Base-by-base conservation (phyloP, 441 rosid genomes). In the Manihot esculenta region DNA sequence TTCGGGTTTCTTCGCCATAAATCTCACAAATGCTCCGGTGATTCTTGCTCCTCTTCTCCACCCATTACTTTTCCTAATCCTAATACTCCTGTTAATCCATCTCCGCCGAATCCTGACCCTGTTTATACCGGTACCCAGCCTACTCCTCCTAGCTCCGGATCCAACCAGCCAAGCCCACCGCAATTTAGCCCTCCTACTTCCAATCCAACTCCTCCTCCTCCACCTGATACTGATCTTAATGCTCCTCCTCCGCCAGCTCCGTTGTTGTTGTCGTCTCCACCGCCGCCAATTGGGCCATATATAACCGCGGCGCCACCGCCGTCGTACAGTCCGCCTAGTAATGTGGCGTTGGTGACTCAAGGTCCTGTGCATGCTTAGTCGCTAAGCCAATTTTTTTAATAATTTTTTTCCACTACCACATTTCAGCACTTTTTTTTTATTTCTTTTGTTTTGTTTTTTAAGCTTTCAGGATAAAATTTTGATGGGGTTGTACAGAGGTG, bases 321-420 rank as follows among this genome's bases (percentile, higher is more conserved):
- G 5, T 62, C 68, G 18, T 6, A 61, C 42, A 85, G 61, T 73
- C 91, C 84, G 54, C 91, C 92, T 38, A 77, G 76, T 71, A 76
- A 67, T 67, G 72, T 90, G 2, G 74, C 66, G 73, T 70, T 72
- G 68, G 82, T 63, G 54, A 67, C 84, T 71, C 93, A 90, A 18
- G 94, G 86, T 47, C 97, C 93, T 62, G 77, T 82, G 83, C 86
- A 84, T 77, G 82, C 87, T 47, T 84, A 84, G 78, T 72, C 27
- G 15, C 21, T 64, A 55, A 71, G 45, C 49, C 41, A 57, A 9
- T 11, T 35, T 48, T 70, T 57, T 12, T 12, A 53, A 54, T 12
- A 65, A 62, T 70, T 35, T 35, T 35, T 35, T 35, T 35, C 41
- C 5, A 6, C 7, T 35, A 0, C 5, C 41, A 2, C 41, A 35